Conservation (phyloP, 164 flowering plant species). For the Nymphaea thermarum region DNA sequence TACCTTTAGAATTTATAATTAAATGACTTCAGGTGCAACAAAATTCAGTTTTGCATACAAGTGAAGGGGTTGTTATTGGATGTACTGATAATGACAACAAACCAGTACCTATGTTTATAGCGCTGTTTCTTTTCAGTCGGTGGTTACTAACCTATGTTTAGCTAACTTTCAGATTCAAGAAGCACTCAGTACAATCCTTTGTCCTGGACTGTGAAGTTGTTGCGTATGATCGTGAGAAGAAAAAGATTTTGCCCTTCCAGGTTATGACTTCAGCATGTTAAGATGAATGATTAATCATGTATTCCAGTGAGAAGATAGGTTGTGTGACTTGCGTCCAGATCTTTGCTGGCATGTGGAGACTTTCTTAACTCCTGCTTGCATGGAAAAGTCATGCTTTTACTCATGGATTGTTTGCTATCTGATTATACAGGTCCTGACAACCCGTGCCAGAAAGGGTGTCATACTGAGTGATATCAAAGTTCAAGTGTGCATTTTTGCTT, state of each 20-base stretch:
- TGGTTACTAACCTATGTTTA: background rate
- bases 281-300: background rate
- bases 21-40: no score
- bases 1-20: no score
- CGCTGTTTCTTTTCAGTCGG: no score
- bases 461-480: constrained; percentile 65
- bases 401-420: background rate
- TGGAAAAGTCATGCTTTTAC: background rate
- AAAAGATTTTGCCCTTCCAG: constrained; percentile 88
- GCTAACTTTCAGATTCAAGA: constrained; percentile 57
- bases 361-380: background rate
- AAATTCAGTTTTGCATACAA: no score
- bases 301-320: background rate
- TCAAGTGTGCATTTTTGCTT: constrained; percentile 82
- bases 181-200: constrained; percentile 60
- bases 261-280: constrained; percentile 18
- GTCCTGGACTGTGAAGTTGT: constrained; percentile 94
- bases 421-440: constrained; percentile 59
- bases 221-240: constrained; percentile 70
- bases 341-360: background rate
- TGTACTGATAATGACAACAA: no score
- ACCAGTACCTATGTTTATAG: no score
- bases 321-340: background rate
- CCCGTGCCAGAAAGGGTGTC: constrained; percentile 90
- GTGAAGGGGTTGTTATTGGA: no score